Base-by-base conservation (phyloP, 2,329 filamentous ascomycete species). In the Fonsecaea pedrosoi region DNA sequence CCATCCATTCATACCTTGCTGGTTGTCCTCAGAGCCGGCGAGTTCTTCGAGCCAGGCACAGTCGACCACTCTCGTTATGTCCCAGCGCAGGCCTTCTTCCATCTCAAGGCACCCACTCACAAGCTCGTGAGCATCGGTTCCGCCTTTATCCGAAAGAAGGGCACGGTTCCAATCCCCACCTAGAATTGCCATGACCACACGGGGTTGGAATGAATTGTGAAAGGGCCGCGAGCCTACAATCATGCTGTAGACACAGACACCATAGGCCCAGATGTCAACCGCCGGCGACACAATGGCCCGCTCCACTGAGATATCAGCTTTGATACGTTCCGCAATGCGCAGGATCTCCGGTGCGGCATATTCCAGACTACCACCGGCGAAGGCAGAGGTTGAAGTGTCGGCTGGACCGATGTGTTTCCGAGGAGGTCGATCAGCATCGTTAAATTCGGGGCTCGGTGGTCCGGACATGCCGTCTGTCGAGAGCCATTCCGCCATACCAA, bases 401-500 rank as follows among this genome's bases (percentile, higher is more conserved):
- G 84, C 82, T 3, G 84, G 86, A 1, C 85, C 84, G 64, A 86
- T 85, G 69, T 81, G 83, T 67, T 79, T 78, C 7, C 78, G 77
- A 32, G 84, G 80, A 60, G 84, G 81, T 9, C 82, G 78, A 71
- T 83, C 82, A 5, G 77, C 76, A 10, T 77, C 76, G 69, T 80
- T 78, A 62, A 81, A 80, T 63, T 82, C 82, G 6, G 84, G 83
- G 67, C 84, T 83, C 12, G 81, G 79, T 9, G 82, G 82, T 6
- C 78, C 77, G 6, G 66, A 68, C 45, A 83, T 82, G 66, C 82
- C 82, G 67, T 87, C 86, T 64, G 80, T 83, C 25, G 83, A 82
- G 69, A 90, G 83, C 79, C 88, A 90, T 74, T 90, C 88, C 12
- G 88, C 87, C 80, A 90, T 88, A 56, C 88, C 88, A 73, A 90